Conservation (phyloP, 1,284 basidiomycete species). For the Sparassis latifolia region DNA sequence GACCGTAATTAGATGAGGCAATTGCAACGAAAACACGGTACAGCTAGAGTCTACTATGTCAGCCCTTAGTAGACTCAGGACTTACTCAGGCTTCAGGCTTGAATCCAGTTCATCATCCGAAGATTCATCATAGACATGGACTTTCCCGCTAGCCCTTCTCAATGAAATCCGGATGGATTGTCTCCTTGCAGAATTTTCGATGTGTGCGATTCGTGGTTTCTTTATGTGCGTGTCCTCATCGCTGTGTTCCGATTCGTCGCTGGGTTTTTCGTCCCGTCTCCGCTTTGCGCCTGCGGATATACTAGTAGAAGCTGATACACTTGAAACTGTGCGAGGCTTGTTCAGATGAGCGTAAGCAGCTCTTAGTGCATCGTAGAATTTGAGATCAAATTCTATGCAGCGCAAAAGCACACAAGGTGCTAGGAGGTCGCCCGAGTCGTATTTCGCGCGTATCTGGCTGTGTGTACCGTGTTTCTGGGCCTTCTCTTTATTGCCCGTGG, state of each 20-base stretch:
- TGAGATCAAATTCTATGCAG: slow-evolving; percentile 36
- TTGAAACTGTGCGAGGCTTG: neutral
- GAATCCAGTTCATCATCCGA: too few relatives aligned
- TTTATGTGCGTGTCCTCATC: too few relatives aligned
- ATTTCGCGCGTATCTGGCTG: slow-evolving; percentile 29
- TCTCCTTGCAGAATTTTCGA: neutral
- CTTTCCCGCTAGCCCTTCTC: neutral
- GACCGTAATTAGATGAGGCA: too few relatives aligned
- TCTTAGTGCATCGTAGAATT: slow-evolving; percentile 36
- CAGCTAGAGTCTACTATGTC: too few relatives aligned
- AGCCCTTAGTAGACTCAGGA: too few relatives aligned
- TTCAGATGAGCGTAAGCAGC: slow-evolving; percentile 6
- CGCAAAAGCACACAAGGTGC: slow-evolving; percentile 42
- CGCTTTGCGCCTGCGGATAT: neutral
- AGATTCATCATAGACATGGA: too few relatives aligned
- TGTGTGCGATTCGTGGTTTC: neutral
- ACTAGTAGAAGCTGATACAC: neutral
- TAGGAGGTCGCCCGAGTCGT: slow-evolving; percentile 32
- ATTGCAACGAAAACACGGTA: too few relatives aligned
- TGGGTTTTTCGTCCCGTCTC: too few relatives aligned
- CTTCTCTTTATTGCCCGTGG: slow-evolving; percentile 29
- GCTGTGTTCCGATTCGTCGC: too few relatives aligned
- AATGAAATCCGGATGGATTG: neutral
- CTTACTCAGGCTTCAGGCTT: too few relatives aligned
- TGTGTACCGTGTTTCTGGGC: slow-evolving; percentile 24